Conservation (phyloP, 139 green algal genomes). For the Eudorina sp. region DNA sequence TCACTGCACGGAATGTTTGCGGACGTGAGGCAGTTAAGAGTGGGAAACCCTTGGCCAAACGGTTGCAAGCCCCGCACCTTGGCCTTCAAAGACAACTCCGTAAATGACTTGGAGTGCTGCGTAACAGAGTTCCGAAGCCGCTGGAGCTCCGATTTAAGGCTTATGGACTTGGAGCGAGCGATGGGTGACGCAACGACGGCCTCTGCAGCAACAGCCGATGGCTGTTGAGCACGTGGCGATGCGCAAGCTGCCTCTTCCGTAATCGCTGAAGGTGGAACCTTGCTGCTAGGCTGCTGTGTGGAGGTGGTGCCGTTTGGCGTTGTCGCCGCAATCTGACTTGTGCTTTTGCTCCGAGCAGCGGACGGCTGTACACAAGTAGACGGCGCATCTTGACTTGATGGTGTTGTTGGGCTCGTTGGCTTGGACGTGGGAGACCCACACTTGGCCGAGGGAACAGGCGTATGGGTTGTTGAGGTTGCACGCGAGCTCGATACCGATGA, state of each 20-base stretch:
- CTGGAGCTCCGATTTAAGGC: slow-evolving; percentile 19
- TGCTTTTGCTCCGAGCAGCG: neutral
- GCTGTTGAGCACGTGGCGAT: neutral
- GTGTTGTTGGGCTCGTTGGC: slow-evolving; percentile 7
- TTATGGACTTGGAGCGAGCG: slow-evolving; percentile 15
- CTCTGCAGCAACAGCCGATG: neutral
- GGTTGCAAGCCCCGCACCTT: slow-evolving; percentile 2
- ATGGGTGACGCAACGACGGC: neutral
- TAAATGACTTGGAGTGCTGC: slow-evolving; percentile 44
- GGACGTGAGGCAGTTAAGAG: too few species aligned
- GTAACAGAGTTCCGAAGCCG: neutral
- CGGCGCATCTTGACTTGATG: neutral
- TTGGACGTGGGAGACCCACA: neutral
- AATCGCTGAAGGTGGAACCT: neutral
- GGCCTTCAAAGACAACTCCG: slow-evolving; percentile 30
- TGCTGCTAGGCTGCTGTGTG: neutral
- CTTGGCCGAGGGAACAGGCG: neutral
- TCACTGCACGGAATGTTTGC: too few species aligned
- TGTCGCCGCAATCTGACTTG: neutral
- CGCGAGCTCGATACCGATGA: slow-evolving; percentile 10
- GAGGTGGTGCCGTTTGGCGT: neutral
- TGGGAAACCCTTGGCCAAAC: too few species aligned
- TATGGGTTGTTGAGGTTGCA: neutral
- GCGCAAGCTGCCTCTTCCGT: neutral
- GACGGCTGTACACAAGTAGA: neutral